A percentile compares a stretch with the other conserved stretches of the same genome.
Conservation (phyloP, 108 stramenopile genomes). For the Cyclotella baltica region DNA sequence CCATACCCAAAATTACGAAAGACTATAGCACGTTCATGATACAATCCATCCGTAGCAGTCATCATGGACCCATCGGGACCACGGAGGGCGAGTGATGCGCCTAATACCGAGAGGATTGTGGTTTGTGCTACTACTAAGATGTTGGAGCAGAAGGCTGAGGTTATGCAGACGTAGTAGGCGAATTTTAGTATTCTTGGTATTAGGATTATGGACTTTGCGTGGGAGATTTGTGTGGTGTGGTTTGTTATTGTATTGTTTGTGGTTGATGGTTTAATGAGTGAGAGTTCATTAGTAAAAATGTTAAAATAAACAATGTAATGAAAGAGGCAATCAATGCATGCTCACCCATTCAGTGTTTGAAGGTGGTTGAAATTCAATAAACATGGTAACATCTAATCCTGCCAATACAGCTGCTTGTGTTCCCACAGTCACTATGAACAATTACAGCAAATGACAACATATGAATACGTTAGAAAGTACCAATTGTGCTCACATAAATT, state of each 20-base stretch:
- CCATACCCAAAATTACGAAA: constrained; percentile 78
- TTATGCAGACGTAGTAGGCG: constrained; percentile 80
- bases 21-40: constrained; percentile 75
- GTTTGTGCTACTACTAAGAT: constrained; percentile 88
- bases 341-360: constrained; percentile 74
- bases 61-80: constrained; percentile 94
- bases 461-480: not conserved
- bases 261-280: not conserved
- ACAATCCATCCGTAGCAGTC: constrained; percentile 91
- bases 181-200: constrained; percentile 70
- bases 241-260: constrained; percentile 1
- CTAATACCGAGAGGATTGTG: constrained; percentile 81
- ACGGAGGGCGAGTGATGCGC: constrained; percentile 84
- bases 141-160: constrained; percentile 86
- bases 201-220: constrained; percentile 8
- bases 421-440: constrained; percentile 80
- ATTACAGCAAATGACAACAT: not conserved
- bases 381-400: constrained; percentile 91
- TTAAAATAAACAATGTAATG: not conserved
- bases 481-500: no score
- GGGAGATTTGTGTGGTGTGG: not conserved
- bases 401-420: constrained; percentile 92
- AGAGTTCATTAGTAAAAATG: not conserved
- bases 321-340: not conserved
- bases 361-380: constrained; percentile 89